Conservation (phyloP, 1,139 yeast species). For the Kodamaea plutei region DNA sequence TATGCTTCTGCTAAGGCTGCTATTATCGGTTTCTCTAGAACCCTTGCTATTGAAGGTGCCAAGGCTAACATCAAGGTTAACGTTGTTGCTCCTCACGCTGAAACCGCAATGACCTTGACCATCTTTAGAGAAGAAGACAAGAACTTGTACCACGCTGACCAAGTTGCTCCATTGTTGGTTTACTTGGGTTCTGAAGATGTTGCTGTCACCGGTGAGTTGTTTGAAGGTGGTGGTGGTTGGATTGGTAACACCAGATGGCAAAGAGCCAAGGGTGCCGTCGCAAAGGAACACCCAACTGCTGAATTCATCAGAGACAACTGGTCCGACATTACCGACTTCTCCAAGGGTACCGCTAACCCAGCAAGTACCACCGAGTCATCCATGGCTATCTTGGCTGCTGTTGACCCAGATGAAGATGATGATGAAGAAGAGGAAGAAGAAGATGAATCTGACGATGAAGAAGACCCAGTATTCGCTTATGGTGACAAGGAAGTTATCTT, state of each 20-base stretch:
- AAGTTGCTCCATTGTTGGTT: slow-evolving; percentile 87
- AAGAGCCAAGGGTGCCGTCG: slow-evolving; percentile 81
- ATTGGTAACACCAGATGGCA: slow-evolving; percentile 94
- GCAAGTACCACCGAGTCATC: slow-evolving; percentile 71
- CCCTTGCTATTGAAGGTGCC: slow-evolving; percentile 88
- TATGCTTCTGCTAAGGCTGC: slow-evolving; percentile 93
- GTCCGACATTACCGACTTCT: slow-evolving; percentile 62
- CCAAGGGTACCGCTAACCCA: slow-evolving; percentile 56
- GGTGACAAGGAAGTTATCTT: slow-evolving; percentile 71
- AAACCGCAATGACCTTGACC: slow-evolving; percentile 93
- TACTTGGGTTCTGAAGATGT: slow-evolving; percentile 71
- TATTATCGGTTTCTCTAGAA: slow-evolving; percentile 76
- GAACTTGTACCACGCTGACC: slow-evolving; percentile 81
- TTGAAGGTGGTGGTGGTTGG: slow-evolving; percentile 81
- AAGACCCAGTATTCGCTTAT: slow-evolving; percentile 44
- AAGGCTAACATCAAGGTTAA: slow-evolving; percentile 73
- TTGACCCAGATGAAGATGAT: slow-evolving; percentile 51
- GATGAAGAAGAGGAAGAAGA: slow-evolving; percentile 47
- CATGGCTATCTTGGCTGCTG: slow-evolving; percentile 69
- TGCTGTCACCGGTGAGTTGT: slow-evolving; percentile 62
- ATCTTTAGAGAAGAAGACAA: slow-evolving; percentile 73
- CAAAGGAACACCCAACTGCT: slow-evolving; percentile 49
- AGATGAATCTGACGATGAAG: slow-evolving; percentile 52
- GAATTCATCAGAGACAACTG: slow-evolving; percentile 72
- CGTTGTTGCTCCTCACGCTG: slow-evolving; percentile 94